Evolutionary conservation across 805 yeast species (phyloP).

Genomic region (Pichia heedii): DNA sequence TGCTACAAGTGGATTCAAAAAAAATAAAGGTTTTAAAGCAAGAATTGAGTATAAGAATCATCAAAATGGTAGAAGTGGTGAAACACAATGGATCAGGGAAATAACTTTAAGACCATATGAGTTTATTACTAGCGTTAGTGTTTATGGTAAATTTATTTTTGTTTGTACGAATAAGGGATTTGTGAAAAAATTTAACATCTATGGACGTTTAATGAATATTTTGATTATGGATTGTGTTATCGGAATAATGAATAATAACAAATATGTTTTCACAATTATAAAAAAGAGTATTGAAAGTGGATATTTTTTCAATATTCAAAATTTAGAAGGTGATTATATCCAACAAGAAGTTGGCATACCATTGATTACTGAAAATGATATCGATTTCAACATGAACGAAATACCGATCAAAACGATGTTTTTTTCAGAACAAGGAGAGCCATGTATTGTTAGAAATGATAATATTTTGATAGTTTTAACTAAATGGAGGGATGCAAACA

Average conservation of each 20-base stretch:
- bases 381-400: constrained; percentile 5
- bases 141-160: constrained; percentile 51
- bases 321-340: constrained; percentile 28
- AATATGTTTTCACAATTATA: constrained; percentile 44
- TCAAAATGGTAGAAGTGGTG: constrained; percentile 62
- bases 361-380: constrained; percentile 13
- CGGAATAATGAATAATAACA: constrained; percentile 55
- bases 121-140: constrained; percentile 55
- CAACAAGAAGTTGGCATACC: constrained; percentile 42
- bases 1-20: constrained; percentile 33
- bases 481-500: constrained; percentile 61
- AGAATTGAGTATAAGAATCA: constrained; percentile 61
- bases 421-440: constrained; percentile 84
- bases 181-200: constrained; percentile 58
- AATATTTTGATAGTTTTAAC: constrained; percentile 62
- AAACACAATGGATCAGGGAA: constrained; percentile 55
- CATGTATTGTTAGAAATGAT: constrained; percentile 75
- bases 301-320: constrained; percentile 25
- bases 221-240: constrained; percentile 68
- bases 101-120: constrained; percentile 38
- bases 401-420: constrained; percentile 52
- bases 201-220: constrained; percentile 64
- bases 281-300: constrained; percentile 8
- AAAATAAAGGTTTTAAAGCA: constrained; percentile 21
- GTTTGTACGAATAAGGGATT: constrained; percentile 74